Percentiles rank a stretch among this genome's conserved stretches.
phyloP scores from a whole-genome alignment of 345 rosid species.

The Carallia pectinifolia region DNA sequence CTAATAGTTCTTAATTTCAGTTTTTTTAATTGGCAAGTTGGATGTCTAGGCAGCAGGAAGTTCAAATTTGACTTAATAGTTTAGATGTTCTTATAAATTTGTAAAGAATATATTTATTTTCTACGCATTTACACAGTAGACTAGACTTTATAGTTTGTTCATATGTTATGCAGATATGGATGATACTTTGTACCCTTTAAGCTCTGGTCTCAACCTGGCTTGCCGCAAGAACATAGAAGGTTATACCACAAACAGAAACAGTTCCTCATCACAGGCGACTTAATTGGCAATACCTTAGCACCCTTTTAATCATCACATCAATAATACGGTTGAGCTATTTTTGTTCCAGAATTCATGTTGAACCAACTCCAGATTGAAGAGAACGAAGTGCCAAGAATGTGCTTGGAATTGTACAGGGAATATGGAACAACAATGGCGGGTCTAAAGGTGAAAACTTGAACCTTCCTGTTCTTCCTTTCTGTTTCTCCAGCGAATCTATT shows the following conservation, averaged over 20 bases:
- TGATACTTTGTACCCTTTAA: slow-evolving; percentile 78
- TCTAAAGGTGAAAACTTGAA: slow-evolving; percentile 48
- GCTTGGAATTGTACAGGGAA: slow-evolving; percentile 81
- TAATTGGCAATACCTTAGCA: too few species aligned
- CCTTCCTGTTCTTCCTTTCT: not conserved
- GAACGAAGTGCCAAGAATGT: slow-evolving; percentile 78
- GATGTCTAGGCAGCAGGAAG: too few species aligned
- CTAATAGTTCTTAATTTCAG: not conserved
- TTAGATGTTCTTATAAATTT: too few species aligned
- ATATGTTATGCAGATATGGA: slow-evolving; percentile 64
- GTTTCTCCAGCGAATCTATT: not conserved
- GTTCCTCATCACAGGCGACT: not conserved
- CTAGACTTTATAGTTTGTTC: not conserved
- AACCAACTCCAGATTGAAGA: slow-evolving; percentile 62
- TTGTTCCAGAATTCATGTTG: slow-evolving; percentile 69
- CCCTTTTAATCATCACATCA: not conserved
- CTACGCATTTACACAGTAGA: too few species aligned
- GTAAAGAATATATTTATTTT: too few species aligned
- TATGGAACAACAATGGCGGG: slow-evolving; percentile 99
- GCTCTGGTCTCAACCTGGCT: slow-evolving; percentile 72
- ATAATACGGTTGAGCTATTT: slow-evolving; percentile 1
- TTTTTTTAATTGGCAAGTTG: not conserved
- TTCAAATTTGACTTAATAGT: too few species aligned
- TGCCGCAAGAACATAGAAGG: slow-evolving; percentile 87
- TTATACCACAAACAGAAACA: slow-evolving; percentile 14